Base-by-base conservation (phyloP, 257 asterid species). In the Nyctanthes arbortristis region DNA sequence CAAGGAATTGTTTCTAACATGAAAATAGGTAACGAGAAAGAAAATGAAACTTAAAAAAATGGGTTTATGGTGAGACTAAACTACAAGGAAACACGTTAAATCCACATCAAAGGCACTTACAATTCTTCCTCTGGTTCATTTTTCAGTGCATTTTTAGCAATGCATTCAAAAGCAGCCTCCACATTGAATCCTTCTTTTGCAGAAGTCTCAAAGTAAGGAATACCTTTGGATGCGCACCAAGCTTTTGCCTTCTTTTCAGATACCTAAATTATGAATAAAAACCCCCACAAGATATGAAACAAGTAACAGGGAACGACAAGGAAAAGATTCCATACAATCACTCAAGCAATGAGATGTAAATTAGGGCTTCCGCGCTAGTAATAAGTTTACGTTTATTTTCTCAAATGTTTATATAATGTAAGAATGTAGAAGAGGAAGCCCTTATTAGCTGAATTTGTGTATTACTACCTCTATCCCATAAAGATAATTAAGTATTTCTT, bases 201-300 rank as follows among this genome's bases (percentile, higher is more conserved):
- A 7, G 91, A 85, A 43, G 91, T 85, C 80, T 83, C 91, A 65
- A 85, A 83, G 81, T 85, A 85, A 8, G 91, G 87, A 43, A 86
- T 75, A 60, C 86, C 92, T 45, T 84, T 86, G 45, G 92, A 73
- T 30, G 88, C 86, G 76, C 92, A 84, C 92, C 92, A 86, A 33
- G 79, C 86, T 75, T 67, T 76, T 30, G 91, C 91, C 56, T 81
- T 83, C 77, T 83, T 85, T 80, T 83, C 87, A 62, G 91, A 85
- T 39, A 85, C 88, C 91, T 82, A 67, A 67, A 22, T 40, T 52
- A 30, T n/a, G 40, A 63, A 11, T 11, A 63, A 66, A 16, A 24
- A 39, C 18, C 18, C n/a, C 27, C 10, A 43, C 10, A 33, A 72
- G 67, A n/a, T 54, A 71, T 39, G 54, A 47, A 7, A 65, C 45